These are phyloP conservation scores for Zymoseptoria pseudotritici DNA, from an alignment of 2,329 filamentous ascomycete species.

Conservation along the genomic window DNA sequence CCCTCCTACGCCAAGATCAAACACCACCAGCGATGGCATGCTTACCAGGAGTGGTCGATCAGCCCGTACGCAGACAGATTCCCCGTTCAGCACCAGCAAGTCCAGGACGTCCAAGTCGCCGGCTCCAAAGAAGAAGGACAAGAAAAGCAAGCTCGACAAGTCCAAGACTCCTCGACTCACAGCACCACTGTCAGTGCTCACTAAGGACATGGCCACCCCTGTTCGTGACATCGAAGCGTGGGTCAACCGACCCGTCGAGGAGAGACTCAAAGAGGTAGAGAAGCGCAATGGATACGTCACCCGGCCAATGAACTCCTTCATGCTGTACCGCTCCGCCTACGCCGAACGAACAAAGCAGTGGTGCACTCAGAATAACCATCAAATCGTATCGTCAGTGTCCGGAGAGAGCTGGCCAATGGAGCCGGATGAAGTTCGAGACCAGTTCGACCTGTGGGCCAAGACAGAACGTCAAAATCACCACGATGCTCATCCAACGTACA, in stretches of 20 bases:
- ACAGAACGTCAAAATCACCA: conserved; percentile 80
- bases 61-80: conserved; percentile 26
- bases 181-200: conserved; percentile 63
- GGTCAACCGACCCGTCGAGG: conserved; percentile 63
- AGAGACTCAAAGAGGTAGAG: conserved; percentile 60
- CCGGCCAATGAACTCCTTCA: conserved; percentile 95
- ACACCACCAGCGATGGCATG: conserved; percentile 33
- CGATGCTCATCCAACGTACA: conserved; percentile 81
- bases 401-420: conserved; percentile 83
- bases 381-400: conserved; percentile 81
- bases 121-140: conserved; percentile 35
- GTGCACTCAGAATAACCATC: conserved; percentile 83
- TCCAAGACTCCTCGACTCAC: conserved; percentile 50
- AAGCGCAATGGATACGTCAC: conserved; percentile 72
- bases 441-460: conserved; percentile 71
- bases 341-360: conserved; percentile 77
- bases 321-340: conserved; percentile 91
- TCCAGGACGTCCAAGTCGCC: conserved; percentile 28
- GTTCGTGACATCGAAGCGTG: conserved; percentile 73
- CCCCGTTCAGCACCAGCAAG: conserved; percentile 29
- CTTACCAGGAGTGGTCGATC: conserved; percentile 36
- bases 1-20: conserved; percentile 40
- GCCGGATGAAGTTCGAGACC: conserved; percentile 59
- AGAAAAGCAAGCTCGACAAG: conserved; percentile 38
- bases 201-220: conserved; percentile 54